phyloP scores from a whole-genome alignment of 768 basidiomycete species.

The Clitopilus passeckerianus region DNA sequence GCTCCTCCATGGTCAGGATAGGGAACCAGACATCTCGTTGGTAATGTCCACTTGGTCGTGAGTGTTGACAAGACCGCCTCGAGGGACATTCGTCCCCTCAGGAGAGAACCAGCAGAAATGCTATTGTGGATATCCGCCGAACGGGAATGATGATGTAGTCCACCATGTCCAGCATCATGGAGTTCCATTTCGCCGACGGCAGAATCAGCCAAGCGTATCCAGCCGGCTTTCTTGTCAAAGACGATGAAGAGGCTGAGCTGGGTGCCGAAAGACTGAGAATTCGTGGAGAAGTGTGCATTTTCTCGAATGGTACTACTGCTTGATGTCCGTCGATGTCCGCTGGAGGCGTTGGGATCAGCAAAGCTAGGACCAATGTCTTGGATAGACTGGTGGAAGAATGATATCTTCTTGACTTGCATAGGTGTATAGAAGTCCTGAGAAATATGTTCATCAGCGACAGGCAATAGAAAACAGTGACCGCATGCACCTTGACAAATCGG shows the following conservation, averaged over 20 bases:
- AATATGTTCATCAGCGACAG: background rate
- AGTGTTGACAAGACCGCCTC: slow-evolving; percentile 10
- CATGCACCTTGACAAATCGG: slow-evolving; percentile 67
- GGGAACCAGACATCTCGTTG: slow-evolving; percentile 43
- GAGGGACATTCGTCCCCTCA: slow-evolving; percentile 33
- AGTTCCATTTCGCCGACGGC: slow-evolving; percentile 77
- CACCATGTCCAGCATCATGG: slow-evolving; percentile 33
- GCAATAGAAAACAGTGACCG: slow-evolving; percentile 2
- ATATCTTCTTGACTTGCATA: slow-evolving; percentile 54
- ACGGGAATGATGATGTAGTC: slow-evolving; percentile 13
- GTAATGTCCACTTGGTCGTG: slow-evolving; percentile 46
- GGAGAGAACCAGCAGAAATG: slow-evolving; percentile 16
- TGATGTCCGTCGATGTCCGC: slow-evolving; percentile 39
- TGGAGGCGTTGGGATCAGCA: slow-evolving; percentile 10
- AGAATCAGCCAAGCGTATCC: slow-evolving; percentile 77
- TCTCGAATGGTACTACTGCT: slow-evolving; percentile 33
- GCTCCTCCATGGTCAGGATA: slow-evolving; percentile 19
- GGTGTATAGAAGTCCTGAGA: slow-evolving; percentile 82
- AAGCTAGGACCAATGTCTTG: slow-evolving; percentile 29
- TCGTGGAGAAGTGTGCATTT: slow-evolving; percentile 17
- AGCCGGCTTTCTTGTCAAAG: slow-evolving; percentile 85
- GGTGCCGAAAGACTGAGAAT: slow-evolving; percentile 46
- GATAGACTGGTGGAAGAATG: slow-evolving; percentile 67
- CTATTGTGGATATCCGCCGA: slow-evolving; percentile 8
- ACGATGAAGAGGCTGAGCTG: slow-evolving; percentile 78